Conservation (phyloP, 331 rosid species). For the Saraca asoca region DNA sequence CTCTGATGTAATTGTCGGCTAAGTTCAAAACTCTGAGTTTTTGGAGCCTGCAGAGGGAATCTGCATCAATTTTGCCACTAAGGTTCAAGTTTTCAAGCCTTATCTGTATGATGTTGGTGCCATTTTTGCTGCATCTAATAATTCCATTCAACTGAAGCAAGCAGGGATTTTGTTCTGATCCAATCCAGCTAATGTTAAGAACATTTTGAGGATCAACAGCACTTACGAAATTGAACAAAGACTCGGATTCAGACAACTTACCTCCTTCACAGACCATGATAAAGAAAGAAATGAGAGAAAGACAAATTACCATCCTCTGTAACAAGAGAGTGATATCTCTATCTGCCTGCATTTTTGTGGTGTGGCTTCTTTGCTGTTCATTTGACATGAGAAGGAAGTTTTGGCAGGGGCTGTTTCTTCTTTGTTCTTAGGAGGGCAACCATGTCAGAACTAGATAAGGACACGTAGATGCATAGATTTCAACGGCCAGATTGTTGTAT, state of each 20-base stretch:
- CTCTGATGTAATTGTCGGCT: constrained; percentile 58
- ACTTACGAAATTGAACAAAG: constrained; percentile 38
- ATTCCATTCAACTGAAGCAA: constrained; percentile 39
- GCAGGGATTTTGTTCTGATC: constrained; percentile 34
- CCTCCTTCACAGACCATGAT: constrained; percentile 29
- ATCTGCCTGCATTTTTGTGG: constrained; percentile 33
- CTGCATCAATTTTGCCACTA: constrained; percentile 55
- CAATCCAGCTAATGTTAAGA: constrained; percentile 30
- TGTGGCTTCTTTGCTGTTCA: not conserved
- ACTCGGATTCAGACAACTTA: constrained; percentile 41
- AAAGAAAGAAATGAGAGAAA: constrained; percentile 17
- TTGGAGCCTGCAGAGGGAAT: constrained; percentile 58
- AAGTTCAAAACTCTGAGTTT: constrained; percentile 54
- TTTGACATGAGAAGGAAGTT: not conserved
- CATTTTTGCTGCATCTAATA: constrained; percentile 45
- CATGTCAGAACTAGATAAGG: constrained; percentile 25
- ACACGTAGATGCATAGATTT: constrained; percentile 27
- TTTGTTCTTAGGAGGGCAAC: not conserved
- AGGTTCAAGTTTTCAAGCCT: constrained; percentile 60
- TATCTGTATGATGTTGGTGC: constrained; percentile 46
- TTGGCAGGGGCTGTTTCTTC: constrained; percentile 16
- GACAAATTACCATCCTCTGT: constrained; percentile 5
- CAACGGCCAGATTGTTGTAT: constrained; percentile 13
- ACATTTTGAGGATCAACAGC: constrained; percentile 42
- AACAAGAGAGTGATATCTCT: constrained; percentile 28